Base-by-base conservation (phyloP, 2,329 filamentous ascomycete genomes). In the Neoscytalidium dimidiatum region DNA sequence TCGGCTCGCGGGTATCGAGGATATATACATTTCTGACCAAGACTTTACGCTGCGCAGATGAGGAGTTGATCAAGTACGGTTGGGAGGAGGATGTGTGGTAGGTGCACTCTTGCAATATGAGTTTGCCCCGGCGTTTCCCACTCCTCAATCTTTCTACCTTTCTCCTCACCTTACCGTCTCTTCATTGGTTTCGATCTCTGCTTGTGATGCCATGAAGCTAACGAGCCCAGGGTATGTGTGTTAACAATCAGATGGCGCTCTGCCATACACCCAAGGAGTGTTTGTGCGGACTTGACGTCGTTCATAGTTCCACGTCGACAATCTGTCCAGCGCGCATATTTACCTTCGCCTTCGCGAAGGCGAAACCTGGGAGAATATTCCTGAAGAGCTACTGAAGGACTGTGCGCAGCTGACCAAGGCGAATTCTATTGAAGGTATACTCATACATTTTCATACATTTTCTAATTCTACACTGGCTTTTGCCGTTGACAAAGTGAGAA, bases 351-450 rank as follows among this genome's bases (percentile, higher is more conserved):
- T 98, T 70, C 84, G 83, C 17, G 89, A 94, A 48, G 90, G 88
- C 65, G 88, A 95, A 70, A 83, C 86, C 44, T 99, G 95, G 95
- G 93, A 97, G 58, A 79, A 84, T 48, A 92, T 99, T 66, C 88
- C 92, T 0, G 75, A 87, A 67, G 86, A 87, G 3, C 84, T 99
- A 29, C 76, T 99, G 66, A 86, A 84, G 69, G 95, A 99, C 79
- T 92, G 95, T 72, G 95, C 92, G n/a, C 95, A 99, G 79, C 84
- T 99, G 72, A 99, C 95, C 65, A 99, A 99, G 81, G 95, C 95
- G 68, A 99, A 99, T 81, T 97, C 93, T 65, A 99, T 99, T 72
- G 95, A 99, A 83, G 95, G 92, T 90, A 48, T 46, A 43, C 8
- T 43, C 49, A 8, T 31, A 14, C 17, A 44, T 62, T n/a, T 41